phyloP scores from a whole-genome alignment of 2,329 filamentous ascomycete species.

The Colletotrichum limetticola region DNA sequence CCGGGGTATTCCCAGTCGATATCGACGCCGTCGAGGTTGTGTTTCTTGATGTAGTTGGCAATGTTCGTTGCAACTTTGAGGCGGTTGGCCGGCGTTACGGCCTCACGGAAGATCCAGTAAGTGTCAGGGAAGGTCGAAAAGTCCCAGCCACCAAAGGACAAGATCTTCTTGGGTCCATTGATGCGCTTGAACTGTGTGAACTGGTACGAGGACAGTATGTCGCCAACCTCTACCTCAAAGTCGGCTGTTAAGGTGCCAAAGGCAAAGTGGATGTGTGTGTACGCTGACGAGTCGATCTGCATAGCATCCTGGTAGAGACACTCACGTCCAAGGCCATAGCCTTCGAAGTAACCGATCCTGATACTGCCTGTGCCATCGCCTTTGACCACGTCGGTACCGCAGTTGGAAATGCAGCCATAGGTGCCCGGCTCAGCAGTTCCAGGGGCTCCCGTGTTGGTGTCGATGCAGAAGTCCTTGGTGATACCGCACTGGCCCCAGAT shows the following conservation, averaged over 20 bases:
- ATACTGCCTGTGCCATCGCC: background rate
- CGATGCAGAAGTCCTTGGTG: slow-evolving; percentile 20
- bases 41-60: slow-evolving; percentile 14
- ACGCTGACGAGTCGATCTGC: slow-evolving; percentile 27
- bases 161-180: slow-evolving; percentile 45
- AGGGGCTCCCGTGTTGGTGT: slow-evolving; percentile 11
- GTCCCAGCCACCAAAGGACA: slow-evolving; percentile 57
- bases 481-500: slow-evolving; percentile 33
- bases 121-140: slow-evolving; percentile 48
- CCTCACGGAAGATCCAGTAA: slow-evolving; percentile 50
- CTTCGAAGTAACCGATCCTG: slow-evolving; percentile 4
- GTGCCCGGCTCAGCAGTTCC: slow-evolving; percentile 17
- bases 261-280: slow-evolving; percentile 49
- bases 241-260: slow-evolving; percentile 40
- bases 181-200: slow-evolving; percentile 43
- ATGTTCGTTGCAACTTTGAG: slow-evolving; percentile 42
- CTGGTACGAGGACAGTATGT: slow-evolving; percentile 27
- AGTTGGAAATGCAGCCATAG: slow-evolving; percentile 53
- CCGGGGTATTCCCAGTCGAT: slow-evolving; percentile 34
- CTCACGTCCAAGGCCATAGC: background rate
- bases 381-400: slow-evolving; percentile 46
- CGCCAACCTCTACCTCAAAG: background rate
- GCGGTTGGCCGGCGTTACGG: slow-evolving; percentile 46
- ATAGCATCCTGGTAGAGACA: slow-evolving; percentile 27
- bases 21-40: slow-evolving; percentile 34